Percentiles rank a stretch among this genome's conserved stretches.
These are phyloP conservation scores for Sarocladium oryzae DNA, from an alignment of 2,329 filamentous ascomycete species.

Conservation along the genomic window DNA sequence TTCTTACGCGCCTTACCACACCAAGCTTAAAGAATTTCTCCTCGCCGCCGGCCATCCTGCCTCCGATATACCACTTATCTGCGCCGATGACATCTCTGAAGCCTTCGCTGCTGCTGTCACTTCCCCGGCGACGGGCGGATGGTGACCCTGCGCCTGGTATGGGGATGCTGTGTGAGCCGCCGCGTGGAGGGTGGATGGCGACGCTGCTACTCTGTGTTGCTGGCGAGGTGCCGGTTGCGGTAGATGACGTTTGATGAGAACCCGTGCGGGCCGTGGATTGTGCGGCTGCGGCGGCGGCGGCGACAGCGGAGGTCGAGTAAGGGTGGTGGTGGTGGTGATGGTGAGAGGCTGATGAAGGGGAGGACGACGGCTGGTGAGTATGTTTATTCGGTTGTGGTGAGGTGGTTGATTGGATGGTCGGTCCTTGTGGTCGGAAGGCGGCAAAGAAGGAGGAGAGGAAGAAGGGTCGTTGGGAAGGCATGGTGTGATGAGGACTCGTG, in stretches of 20 bases:
- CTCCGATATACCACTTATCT: slow-evolving; percentile 79
- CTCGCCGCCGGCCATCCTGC: slow-evolving; percentile 68
- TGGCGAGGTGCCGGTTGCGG: slow-evolving; percentile 9
- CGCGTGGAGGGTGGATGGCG: slow-evolving; percentile 20
- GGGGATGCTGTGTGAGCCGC: slow-evolving; percentile 26
- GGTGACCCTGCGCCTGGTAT: slow-evolving; percentile 23
- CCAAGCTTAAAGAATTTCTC: slow-evolving; percentile 77
- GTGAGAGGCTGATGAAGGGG: slow-evolving; percentile 13
- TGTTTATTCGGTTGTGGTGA: slow-evolving; percentile 29
- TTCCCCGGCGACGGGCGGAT: slow-evolving; percentile 50
- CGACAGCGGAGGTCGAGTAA: slow-evolving; percentile 15
- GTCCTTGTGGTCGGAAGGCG: slow-evolving; percentile 44
- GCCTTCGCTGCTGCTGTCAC: slow-evolving; percentile 69
- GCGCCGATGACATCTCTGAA: slow-evolving; percentile 66
- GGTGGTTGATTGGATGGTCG: slow-evolving; percentile 28
- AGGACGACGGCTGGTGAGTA: slow-evolving; percentile 18
- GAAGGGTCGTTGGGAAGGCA: slow-evolving; percentile 49
- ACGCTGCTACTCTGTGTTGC: slow-evolving; percentile 14
- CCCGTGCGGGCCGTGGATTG: slow-evolving; percentile 9
- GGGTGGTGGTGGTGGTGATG: slow-evolving; percentile 9
- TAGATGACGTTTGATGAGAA: slow-evolving; percentile 7
- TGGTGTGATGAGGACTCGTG: slow-evolving; percentile 17
- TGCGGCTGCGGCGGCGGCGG: slow-evolving; percentile 16
- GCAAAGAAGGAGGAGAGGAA: slow-evolving; percentile 52
- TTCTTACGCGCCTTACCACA: slow-evolving; percentile 65